Base-by-base conservation (phyloP, 768 basidiomycete species). In the Mycena vitilis region DNA sequence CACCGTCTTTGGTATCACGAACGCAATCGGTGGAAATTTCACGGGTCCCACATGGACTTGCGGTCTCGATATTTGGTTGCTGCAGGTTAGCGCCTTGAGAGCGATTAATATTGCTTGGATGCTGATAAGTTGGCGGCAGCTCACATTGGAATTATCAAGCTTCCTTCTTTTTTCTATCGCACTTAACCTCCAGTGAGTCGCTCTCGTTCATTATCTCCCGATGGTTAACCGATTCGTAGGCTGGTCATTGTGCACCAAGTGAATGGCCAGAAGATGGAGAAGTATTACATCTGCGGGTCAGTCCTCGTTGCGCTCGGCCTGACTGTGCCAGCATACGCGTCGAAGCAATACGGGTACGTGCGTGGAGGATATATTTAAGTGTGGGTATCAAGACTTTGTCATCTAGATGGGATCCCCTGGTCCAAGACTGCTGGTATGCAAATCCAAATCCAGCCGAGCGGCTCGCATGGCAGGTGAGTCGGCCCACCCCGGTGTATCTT, bases 341-440 rank as follows among this genome's bases (percentile, higher is more conserved):
- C 66, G 13, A 60, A 68, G 4, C 73, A 74, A 54, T 75, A 75
- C 37, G 75, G 74, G 74, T 71, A 23, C 18, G 73, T 25, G n/a
- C 10, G n/a, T n/a, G 5, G 12, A 38, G 1, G 7, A 25, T 30
- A n/a, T 73, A 40, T 22, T 71, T 63, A 36, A 23, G 16, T 25
- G 5, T 44, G 18, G 18, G 15, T 8, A 30, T 23, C 20, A 36
- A 37, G 22, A 4, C 22, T 38, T 45, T 60, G 13, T 30, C 66
- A 10, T 66, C 9, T 71, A 45, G 57, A 59, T 75, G 73, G 74
- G 74, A 75, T 59, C 73, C 73, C 9, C 60, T 75, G 10, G 66
- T 67, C 44, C 18, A 60, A 37, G 73, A 71, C 54, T 75, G 74
- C 48, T 75, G 74, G 74, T 75, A 75, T 48, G 64, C 71, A 7